These are phyloP conservation scores for Hemileia vastatrix DNA, from an alignment of 1,284 basidiomycete genomes.

Conservation along the genomic window DNA sequence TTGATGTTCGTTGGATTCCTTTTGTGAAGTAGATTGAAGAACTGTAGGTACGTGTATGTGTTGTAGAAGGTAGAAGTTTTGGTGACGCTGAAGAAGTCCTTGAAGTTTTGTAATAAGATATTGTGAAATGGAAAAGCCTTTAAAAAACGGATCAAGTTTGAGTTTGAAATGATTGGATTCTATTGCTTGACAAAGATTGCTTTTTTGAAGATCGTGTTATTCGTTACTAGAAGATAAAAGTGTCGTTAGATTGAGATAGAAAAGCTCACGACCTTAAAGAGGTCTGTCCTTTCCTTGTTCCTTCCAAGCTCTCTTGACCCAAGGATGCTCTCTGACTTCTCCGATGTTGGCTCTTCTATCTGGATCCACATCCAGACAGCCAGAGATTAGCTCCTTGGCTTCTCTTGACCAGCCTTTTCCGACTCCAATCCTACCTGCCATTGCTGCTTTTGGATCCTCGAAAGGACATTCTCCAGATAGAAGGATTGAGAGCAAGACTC, in stretches of 20 bases:
- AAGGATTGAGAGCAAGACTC: constrained; percentile 74
- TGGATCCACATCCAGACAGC: constrained; percentile 66
- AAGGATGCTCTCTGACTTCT: constrained; percentile 64
- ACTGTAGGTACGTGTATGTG: no score
- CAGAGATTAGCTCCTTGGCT: constrained; percentile 55
- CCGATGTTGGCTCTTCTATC: constrained; percentile 57
- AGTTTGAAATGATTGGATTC: no score
- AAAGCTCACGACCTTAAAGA: background rate
- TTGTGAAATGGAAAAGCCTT: no score
- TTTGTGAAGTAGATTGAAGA: no score
- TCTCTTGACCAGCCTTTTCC: constrained; percentile 40
- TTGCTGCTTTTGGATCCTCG: constrained; percentile 60
- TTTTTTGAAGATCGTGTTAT: no score
- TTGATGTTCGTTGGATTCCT: no score
- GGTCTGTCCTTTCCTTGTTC: constrained; percentile 23
- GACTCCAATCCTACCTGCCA: constrained; percentile 47
- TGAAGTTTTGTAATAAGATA: no score
- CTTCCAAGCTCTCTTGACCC: constrained; percentile 51
- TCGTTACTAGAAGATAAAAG: no score
- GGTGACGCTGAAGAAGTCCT: no score
- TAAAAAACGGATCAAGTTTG: no score
- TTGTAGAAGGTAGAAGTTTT: no score
- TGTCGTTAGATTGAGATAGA: background rate
- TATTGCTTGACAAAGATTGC: no score
- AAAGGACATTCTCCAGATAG: constrained; percentile 78